phyloP scores from a whole-genome alignment of 176 grass and related monocot species.

The Eragrostis curvula region DNA sequence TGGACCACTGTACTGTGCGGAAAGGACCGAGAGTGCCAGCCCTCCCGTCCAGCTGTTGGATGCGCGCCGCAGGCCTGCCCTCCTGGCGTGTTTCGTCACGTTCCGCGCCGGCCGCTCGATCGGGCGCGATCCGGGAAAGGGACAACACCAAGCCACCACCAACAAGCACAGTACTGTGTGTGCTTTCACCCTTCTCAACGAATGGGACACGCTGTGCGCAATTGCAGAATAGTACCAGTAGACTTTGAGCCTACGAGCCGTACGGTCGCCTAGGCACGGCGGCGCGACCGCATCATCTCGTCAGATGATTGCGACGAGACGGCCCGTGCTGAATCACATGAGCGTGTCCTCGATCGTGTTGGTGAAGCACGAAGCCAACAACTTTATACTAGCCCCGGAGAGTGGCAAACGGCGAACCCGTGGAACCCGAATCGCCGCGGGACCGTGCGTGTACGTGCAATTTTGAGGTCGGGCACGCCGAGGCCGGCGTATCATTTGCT shows the following conservation, averaged over 20 bases:
- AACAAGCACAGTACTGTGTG: not conserved
- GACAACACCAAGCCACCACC: not conserved
- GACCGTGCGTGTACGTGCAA: not conserved
- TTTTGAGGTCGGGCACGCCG: no score
- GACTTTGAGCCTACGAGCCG: not conserved
- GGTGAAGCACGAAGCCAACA: not conserved
- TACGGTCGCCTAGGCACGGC: not conserved
- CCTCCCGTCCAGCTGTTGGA: not conserved
- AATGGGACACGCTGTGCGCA: not conserved
- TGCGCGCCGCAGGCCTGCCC: not conserved
- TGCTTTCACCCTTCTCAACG: not conserved
- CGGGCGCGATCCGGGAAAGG: not conserved
- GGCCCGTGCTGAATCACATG: not conserved
- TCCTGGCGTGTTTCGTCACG: not conserved
- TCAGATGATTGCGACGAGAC: slow-evolving; percentile 32
- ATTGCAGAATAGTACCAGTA: not conserved
- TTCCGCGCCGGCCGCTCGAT: not conserved
- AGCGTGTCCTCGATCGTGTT: not conserved
- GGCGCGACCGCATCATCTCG: not conserved
- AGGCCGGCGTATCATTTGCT: not conserved
- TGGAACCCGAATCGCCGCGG: not conserved
- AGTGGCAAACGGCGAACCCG: not conserved
- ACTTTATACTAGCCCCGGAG: not conserved
- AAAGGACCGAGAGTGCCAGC: no score
- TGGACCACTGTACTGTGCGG: not conserved